Base-by-base conservation (phyloP, 768 basidiomycete species). In the Lenzites betulinus region DNA sequence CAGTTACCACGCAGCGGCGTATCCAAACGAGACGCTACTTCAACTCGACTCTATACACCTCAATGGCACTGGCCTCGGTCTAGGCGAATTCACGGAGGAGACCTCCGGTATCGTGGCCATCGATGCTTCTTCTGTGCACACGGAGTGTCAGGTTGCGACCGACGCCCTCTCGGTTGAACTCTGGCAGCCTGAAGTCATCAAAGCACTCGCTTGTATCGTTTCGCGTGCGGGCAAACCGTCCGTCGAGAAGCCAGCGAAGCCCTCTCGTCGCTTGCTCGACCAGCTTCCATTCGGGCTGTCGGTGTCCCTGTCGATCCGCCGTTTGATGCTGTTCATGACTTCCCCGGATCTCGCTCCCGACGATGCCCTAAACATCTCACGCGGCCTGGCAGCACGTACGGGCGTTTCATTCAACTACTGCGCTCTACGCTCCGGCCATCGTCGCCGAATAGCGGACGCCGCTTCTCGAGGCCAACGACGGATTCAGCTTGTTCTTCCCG, bases 311-410 rank as follows among this genome's bases (percentile, higher is more conserved):
- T 80, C 90, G 0, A 63, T 95, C 44, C 82, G 79, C 1, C 82
- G 83, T 36, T 75, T 90, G 47, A 83, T 87, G 26, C 67, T 90
- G 11, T 85, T 91, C 58, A 69, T 93, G 51, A 90, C 91, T 7
- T 84, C 88, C n/a, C 82, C 82, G 36, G 95, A 96, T 70, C 79
- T 94, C 54, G 92, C 92, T 62, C 91, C 91, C 0, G 74, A 79
- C 0, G 89, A 89, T 54, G 80, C 81, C 39, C 72, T 83, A 55
- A 84, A 84, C 46, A 76, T 91, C 13, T 87, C 84, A 3, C 83
- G 92, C 28, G 93, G 93, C 3, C 71, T 91, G 56, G 84, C 86
- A 2, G 67, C 86, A 28, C 81, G 74, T 23, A 84, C 81, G 0
- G 77, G 83, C 2, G 43, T 85, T 7, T 80, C 82, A 2, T 47